Percentiles rank a stretch among this genome's conserved stretches.
Evolutionary conservation across 2,329 filamentous ascomycete genomes (phyloP).

Genomic region (Aspergillus calidoustus): DNA sequence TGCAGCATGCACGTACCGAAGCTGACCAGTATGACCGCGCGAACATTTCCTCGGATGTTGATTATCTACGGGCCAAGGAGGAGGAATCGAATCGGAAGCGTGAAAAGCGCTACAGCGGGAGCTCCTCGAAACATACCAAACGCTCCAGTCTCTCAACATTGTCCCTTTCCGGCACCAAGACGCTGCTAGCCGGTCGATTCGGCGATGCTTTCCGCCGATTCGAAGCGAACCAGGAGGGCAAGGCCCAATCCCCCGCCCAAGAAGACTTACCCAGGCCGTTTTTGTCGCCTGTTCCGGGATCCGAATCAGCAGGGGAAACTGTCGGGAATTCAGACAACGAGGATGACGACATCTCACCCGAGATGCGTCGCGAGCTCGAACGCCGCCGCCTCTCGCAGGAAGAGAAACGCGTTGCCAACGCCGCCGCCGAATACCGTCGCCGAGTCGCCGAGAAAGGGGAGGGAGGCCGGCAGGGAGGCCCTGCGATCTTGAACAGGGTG

Average conservation of each 20-base stretch:
- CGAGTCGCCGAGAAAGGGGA: slow-evolving; percentile 69
- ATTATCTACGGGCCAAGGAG: slow-evolving; percentile 79
- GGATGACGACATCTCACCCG: slow-evolving; percentile 76
- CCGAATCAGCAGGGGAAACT: slow-evolving; percentile 72
- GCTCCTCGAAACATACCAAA: slow-evolving; percentile 67
- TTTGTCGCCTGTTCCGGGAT: slow-evolving; percentile 65
- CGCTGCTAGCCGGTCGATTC: slow-evolving; percentile 83
- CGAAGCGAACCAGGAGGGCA: slow-evolving; percentile 59
- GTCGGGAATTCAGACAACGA: slow-evolving; percentile 69
- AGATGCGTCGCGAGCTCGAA: slow-evolving; percentile 89
- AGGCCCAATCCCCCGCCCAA: slow-evolving; percentile 44
- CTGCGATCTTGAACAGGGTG: slow-evolving; percentile 90
- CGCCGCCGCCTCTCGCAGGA: slow-evolving; percentile 80
- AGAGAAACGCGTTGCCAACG: slow-evolving; percentile 85
- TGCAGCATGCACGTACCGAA: slow-evolving; percentile 42
- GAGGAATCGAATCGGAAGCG: slow-evolving; percentile 62
- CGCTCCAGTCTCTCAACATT: slow-evolving; percentile 72
- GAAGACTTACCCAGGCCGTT: slow-evolving; percentile 53
- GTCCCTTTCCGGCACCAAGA: slow-evolving; percentile 75
- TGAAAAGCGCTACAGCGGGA: slow-evolving; percentile 61
- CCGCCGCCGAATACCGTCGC: slow-evolving; percentile 84
- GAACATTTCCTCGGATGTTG: slow-evolving; percentile 77
- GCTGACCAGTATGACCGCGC: slow-evolving; percentile 46
- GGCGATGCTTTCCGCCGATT: slow-evolving; percentile 94
- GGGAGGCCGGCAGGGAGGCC: slow-evolving; percentile 61